A percentile compares a stretch with the other conserved stretches of the same genome.
Conservation (phyloP, 139 green algal genomes). For the Closterium sp. region DNA sequence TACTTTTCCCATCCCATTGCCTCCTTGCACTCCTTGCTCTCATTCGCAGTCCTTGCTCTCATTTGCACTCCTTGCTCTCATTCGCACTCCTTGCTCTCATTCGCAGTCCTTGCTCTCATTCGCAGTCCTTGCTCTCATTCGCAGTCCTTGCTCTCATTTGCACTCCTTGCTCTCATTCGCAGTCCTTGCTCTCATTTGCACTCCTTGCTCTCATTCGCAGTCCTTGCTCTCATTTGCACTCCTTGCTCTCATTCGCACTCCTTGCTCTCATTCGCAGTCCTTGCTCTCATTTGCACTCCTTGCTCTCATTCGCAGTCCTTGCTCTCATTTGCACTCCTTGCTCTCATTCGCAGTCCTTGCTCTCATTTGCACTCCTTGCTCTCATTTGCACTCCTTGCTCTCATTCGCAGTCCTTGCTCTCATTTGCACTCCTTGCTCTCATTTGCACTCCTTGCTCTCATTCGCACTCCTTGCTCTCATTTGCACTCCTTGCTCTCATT, state of each 20-base stretch:
- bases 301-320: background rate
- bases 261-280: background rate
- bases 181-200: background rate
- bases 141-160: background rate
- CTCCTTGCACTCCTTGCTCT: background rate
- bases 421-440: too few species aligned
- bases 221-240: too few species aligned
- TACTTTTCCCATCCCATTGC: background rate
- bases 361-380: too few species aligned
- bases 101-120: background rate
- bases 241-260: too few species aligned
- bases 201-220: background rate
- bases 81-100: background rate
- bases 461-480: background rate
- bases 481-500: background rate
- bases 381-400: too few species aligned
- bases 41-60: background rate
- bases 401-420: background rate
- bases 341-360: background rate
- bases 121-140: background rate
- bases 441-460: background rate
- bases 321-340: too few species aligned
- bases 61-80: background rate
- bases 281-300: too few species aligned
- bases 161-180: background rate